Percentiles rank a stretch among this genome's conserved stretches.
These are phyloP conservation scores for Mucor sp. DNA, from an alignment of 371 early-diverging fungal genomes.

Conservation along the genomic window DNA sequence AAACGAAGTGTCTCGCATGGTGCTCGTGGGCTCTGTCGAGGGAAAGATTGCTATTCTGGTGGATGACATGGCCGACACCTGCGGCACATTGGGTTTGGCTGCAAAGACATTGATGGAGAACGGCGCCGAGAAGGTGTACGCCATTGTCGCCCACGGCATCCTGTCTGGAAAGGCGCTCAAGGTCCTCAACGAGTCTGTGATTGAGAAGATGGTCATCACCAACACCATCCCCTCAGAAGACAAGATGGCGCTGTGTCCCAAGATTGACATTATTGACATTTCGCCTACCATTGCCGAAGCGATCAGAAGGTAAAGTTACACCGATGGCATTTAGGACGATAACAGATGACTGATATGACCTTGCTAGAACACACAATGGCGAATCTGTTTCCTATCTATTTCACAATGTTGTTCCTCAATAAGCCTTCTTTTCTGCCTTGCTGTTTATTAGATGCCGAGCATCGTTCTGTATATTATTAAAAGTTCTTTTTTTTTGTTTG, in stretches of 20 bases:
- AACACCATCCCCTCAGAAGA: slow-evolving; percentile 95
- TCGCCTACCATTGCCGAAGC: slow-evolving; percentile 94
- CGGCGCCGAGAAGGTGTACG: slow-evolving; percentile 93
- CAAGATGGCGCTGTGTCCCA: slow-evolving; percentile 83
- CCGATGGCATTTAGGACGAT: not conserved
- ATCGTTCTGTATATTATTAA: too few species aligned
- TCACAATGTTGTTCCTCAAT: not conserved
- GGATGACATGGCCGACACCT: slow-evolving; percentile 99
- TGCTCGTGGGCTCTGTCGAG: slow-evolving; percentile 94
- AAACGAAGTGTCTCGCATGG: slow-evolving; percentile 95
- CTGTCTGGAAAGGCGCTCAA: slow-evolving; percentile 91
- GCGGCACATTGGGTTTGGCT: slow-evolving; percentile 92
- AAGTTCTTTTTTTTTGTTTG: too few species aligned
- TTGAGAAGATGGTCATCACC: slow-evolving; percentile 87
- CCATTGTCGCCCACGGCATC: slow-evolving; percentile 95
- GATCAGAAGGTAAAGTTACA: slow-evolving; percentile 59
- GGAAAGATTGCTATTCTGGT: slow-evolving; percentile 92
- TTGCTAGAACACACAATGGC: slow-evolving; percentile 88
- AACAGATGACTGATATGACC: not conserved
- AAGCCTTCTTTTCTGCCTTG: not conserved
- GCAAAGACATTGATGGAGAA: slow-evolving; percentile 90
- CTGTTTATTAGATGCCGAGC: not conserved
- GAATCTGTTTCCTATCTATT: slow-evolving; percentile 91
- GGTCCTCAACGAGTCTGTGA: slow-evolving; percentile 84
- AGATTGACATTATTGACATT: slow-evolving; percentile 93